phyloP scores from a whole-genome alignment of 441 rosid genomes.

The Isatis lusitanica region DNA sequence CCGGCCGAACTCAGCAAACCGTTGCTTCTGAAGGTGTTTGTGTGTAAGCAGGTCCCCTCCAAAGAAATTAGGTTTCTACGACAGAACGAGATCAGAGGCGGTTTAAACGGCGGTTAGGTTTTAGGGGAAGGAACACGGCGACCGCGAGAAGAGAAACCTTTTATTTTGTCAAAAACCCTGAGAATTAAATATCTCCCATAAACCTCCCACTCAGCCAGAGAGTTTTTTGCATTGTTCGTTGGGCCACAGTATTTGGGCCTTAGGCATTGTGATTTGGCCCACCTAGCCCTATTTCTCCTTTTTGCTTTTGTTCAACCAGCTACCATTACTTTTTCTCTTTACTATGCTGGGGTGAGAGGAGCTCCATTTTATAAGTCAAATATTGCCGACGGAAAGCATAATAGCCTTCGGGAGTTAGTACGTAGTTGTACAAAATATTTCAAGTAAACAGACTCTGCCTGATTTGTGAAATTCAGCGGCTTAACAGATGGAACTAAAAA shows the following conservation, averaged over 20 bases:
- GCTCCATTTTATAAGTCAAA: not conserved
- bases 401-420: not conserved
- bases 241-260: constrained; percentile 8
- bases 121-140: constrained; percentile 3
- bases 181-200: not conserved
- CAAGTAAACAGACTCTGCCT: constrained; percentile 5
- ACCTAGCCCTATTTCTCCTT: not conserved
- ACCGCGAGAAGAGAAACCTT: constrained; percentile 16
- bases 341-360: not conserved
- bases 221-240: not conserved
- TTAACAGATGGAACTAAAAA: constrained; percentile 33
- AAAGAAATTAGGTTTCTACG: not conserved
- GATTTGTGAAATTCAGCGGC: constrained; percentile 52
- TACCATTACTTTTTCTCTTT: not conserved
- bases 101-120: constrained; percentile 17
- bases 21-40: not conserved
- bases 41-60: not conserved
- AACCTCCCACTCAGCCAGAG: not conserved
- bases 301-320: not conserved
- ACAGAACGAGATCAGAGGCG: not conserved
- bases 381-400: not conserved
- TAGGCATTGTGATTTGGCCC: not conserved
- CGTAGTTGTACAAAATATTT: not conserved
- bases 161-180: constrained; percentile 17
- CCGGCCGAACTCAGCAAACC: not conserved